Conservation (phyloP, 345 rosid genomes). For the Eucalyptus curtisii region DNA sequence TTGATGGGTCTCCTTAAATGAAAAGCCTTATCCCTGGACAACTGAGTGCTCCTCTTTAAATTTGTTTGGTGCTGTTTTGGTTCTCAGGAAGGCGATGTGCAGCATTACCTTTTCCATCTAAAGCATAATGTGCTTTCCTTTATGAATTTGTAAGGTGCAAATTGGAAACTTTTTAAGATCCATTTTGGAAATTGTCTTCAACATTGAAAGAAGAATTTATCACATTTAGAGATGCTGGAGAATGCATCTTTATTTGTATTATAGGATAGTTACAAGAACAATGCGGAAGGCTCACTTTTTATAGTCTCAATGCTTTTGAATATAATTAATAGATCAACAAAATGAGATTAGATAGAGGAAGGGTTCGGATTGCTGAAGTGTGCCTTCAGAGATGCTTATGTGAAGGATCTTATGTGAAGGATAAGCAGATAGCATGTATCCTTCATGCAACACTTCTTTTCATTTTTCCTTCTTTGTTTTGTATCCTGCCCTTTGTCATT, state of each 20-base stretch:
- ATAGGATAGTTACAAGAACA: not conserved
- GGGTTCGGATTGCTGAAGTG: constrained; percentile 41
- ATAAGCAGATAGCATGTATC: constrained; percentile 62
- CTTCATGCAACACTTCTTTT: not conserved
- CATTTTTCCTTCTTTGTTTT: not conserved
- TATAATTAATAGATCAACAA: not conserved
- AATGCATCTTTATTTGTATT: not conserved
- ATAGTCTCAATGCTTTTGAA: not conserved
- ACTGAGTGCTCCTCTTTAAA: not conserved
- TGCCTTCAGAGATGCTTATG: constrained; percentile 32
- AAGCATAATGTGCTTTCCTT: not conserved
- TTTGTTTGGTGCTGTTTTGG: not conserved
- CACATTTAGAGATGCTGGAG: not conserved
- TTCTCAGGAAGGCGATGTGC: not conserved
- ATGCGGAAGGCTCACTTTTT: not conserved
- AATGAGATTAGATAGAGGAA: constrained; percentile 49
- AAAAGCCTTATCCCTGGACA: not conserved
- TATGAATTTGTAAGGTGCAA: not conserved
- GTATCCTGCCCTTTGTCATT: not conserved
- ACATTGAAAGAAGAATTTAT: not conserved
- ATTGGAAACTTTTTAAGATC: not conserved
- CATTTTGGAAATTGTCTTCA: not conserved
- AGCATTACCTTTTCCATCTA: not conserved
- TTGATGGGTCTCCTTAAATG: not conserved
- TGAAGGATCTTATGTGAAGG: constrained; percentile 3